Evolutionary conservation across 108 stramenopile genomes (phyloP).

Genomic region (Parietichytrium sp.): DNA sequence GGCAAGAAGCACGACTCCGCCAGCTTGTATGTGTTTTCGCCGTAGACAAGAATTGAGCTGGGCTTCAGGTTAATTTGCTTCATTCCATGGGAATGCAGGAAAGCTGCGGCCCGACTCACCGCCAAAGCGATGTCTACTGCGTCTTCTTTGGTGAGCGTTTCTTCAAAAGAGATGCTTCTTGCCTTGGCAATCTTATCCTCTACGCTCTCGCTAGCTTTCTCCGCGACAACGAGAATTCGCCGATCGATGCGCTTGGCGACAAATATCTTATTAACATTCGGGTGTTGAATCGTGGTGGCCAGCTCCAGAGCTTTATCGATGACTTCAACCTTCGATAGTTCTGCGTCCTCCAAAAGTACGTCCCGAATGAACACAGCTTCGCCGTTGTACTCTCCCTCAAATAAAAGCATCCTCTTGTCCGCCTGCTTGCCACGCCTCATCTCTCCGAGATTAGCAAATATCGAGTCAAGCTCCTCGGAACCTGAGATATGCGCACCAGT

Average conservation of each 20-base stretch:
- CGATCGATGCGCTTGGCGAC: neutral
- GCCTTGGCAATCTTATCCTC: neutral
- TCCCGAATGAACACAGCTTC: neutral
- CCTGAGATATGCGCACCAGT: too few species aligned
- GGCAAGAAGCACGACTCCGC: conserved; percentile 19
- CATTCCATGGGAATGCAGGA: conserved; percentile 9
- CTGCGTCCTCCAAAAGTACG: neutral
- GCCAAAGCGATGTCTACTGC: neutral
- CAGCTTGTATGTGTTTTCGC: neutral
- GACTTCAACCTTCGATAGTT: neutral
- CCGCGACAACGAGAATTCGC: neutral
- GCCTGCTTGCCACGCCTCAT: too few species aligned
- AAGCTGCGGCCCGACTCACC: neutral
- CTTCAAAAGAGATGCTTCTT: conserved; percentile 3
- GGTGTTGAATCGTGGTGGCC: neutral
- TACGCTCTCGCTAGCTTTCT: conserved; percentile 12
- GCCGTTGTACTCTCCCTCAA: conserved; percentile 5
- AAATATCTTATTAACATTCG: neutral
- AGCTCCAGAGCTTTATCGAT: neutral
- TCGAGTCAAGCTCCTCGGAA: too few species aligned
- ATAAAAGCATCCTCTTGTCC: neutral
- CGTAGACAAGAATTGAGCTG: conserved; percentile 14
- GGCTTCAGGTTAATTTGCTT: conserved; percentile 24
- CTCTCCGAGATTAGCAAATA: too few species aligned
- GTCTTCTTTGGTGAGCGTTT: conserved; percentile 20